These are phyloP conservation scores for Apiospora kogelbergensis DNA, from an alignment of 2,329 filamentous ascomycete species.

Conservation along the genomic window DNA sequence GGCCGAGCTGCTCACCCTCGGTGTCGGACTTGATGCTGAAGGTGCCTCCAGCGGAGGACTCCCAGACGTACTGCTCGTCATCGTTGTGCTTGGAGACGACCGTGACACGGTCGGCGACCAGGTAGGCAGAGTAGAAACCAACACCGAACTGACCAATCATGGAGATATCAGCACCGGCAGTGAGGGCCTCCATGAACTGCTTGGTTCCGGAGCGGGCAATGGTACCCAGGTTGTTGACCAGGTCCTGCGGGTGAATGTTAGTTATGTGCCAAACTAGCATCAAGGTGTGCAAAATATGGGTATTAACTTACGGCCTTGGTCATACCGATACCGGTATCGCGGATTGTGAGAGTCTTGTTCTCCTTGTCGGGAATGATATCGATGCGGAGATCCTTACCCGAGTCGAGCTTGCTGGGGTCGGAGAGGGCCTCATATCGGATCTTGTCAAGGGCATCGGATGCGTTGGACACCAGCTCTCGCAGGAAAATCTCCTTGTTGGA, in stretches of 20 bases:
- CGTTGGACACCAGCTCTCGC: conserved; percentile 97
- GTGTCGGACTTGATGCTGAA: conserved; percentile 92
- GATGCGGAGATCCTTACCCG: conserved; percentile 96
- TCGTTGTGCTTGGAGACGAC: conserved; percentile 99
- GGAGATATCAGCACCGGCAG: conserved; percentile 97
- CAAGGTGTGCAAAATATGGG: not conserved
- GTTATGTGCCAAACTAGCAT: conserved; percentile 18
- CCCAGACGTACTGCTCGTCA: conserved; percentile 99
- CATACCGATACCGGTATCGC: conserved; percentile 99
- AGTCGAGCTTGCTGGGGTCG: conserved; percentile 95
- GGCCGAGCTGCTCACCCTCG: conserved; percentile 85
- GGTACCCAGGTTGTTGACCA: conserved; percentile 99
- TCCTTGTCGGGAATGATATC: conserved; percentile 98
- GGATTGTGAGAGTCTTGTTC: conserved; percentile 95
- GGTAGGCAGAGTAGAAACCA: conserved; percentile 99
- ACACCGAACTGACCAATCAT: conserved; percentile 99
- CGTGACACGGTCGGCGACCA: conserved; percentile 93
- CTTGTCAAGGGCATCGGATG: conserved; percentile 99
- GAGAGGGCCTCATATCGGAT: conserved; percentile 98
- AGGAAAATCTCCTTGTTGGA: conserved; percentile 99
- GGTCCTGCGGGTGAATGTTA: conserved; percentile 63
- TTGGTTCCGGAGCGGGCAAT: conserved; percentile 99
- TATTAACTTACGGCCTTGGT: conserved; percentile 88
- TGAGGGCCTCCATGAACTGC: conserved; percentile 99
- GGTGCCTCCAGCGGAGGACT: conserved; percentile 94